Base-by-base conservation (phyloP, 179 eudicot genomes). In the Amaranthus tricolor region DNA sequence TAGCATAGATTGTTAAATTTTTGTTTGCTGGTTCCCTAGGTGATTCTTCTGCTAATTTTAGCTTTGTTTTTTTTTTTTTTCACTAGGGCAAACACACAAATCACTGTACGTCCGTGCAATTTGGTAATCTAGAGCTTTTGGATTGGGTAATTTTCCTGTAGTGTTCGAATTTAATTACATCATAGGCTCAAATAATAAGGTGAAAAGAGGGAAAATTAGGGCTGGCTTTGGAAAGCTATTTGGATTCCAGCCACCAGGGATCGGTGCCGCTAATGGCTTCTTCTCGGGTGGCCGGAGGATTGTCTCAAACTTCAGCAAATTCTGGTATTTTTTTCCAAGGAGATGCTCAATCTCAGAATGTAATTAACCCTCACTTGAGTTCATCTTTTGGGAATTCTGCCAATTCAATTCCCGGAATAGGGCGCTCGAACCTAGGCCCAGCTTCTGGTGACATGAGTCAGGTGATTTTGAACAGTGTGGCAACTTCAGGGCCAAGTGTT, bases 291-390 rank as follows among this genome's bases (percentile, higher is more conserved):
- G 85, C 82, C 76, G 91, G 92, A 66, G 98, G 96, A 68, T 71
- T 85, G 61, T 81, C 89, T 57, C 94, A 92, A 80, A 88, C 96
- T 71, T 87, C 98, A 20, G 83, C 89, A 67, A 90, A 87, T 80
- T 92, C 97, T 66, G 98, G 93, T 74, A 86, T 90, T 51, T 90
- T 90, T 78, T 94, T 87, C 83, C 98, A 89, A 80, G 96, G 90
- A 73, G 97, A 90, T 83, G 87, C 85, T 58, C 90, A 76, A 58
- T 82, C 89, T 54, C 94, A 87, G 79, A 77, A 84, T 68, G 81
- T 79, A 53, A 86, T 88, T 40, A 91, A 90, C 77, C 82, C 93
- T 78, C 90, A 85, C 79, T 75, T 91, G 84, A 86, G 85, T 76
- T 81, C 95, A 62, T 85, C 93, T 82, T 88, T 91, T 73, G 91